Evolutionary conservation across 345 rosid genomes (phyloP).

Genomic region (Psidium guajava): DNA sequence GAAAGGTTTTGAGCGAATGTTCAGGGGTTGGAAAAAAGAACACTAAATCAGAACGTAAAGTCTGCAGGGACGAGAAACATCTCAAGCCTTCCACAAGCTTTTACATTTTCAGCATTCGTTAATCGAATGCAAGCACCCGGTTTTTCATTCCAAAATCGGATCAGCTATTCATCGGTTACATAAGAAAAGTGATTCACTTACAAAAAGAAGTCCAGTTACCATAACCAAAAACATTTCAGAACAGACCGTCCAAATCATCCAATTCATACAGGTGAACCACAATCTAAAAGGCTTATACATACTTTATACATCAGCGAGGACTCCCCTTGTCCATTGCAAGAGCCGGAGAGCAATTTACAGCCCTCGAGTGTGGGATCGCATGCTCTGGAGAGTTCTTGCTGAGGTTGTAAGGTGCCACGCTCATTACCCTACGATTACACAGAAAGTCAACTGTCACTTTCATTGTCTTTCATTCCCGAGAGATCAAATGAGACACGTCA

Average conservation of each 20-base stretch:
- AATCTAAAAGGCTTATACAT: not conserved
- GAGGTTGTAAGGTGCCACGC: not conserved
- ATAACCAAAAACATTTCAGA: not conserved
- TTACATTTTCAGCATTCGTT: not conserved
- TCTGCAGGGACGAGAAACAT: not conserved
- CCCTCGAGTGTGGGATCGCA: not conserved
- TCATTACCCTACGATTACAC: not conserved
- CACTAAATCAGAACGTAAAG: not conserved
- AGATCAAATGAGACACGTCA: not conserved
- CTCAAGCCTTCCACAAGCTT: not conserved
- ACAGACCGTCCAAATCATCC: not conserved
- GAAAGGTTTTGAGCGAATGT: not conserved
- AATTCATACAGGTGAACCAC: not conserved
- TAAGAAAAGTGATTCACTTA: not conserved
- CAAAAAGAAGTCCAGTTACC: not conserved
- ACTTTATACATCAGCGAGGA: not conserved
- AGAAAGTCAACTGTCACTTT: not conserved
- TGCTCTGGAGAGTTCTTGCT: not conserved
- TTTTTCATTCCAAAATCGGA: not conserved
- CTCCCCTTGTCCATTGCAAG: not conserved
- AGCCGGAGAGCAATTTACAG: no score
- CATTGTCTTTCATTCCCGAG: not conserved
- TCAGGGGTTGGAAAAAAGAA: not conserved
- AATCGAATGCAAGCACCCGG: not conserved
- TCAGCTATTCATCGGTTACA: not conserved